These are phyloP conservation scores for Saccharomyces hybrid DNA, from an alignment of 1,139 yeast genomes.

Conservation along the genomic window DNA sequence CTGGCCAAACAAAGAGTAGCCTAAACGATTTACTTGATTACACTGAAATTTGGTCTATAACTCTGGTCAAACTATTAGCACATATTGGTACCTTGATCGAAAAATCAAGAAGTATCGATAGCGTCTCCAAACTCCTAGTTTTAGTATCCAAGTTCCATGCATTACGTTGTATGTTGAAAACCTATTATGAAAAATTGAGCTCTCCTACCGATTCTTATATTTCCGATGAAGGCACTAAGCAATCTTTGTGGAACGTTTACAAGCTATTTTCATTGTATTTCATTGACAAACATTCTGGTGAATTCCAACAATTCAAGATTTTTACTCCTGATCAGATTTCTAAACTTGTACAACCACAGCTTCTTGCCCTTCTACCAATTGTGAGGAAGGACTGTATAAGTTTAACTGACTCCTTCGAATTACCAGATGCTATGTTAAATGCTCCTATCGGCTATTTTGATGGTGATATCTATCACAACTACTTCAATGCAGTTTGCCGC, in stretches of 20 bases:
- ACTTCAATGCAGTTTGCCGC: constrained; percentile 44
- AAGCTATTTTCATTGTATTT: constrained; percentile 61
- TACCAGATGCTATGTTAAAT: constrained; percentile 77
- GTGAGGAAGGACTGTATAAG: constrained; percentile 71
- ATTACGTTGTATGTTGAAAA: constrained; percentile 41
- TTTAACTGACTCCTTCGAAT: constrained; percentile 82
- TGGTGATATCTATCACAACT: constrained; percentile 82
- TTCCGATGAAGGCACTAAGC: constrained; percentile 31
- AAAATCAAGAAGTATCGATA: constrained; percentile 45
- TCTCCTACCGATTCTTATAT: constrained; percentile 21
- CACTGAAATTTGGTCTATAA: constrained; percentile 40
- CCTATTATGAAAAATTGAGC: constrained; percentile 28
- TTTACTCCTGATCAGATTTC: constrained; percentile 43
- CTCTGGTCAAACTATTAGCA: constrained; percentile 42
- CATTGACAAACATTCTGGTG: constrained; percentile 69
- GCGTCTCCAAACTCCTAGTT: constrained; percentile 53
- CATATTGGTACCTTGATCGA: constrained; percentile 42
- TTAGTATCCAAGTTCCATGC: constrained; percentile 55
- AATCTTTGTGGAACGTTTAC: constrained; percentile 43
- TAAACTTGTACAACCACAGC: constrained; percentile 38
- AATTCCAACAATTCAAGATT: constrained; percentile 62
- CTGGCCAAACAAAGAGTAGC: constrained; percentile 31
- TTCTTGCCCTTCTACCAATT: constrained; percentile 41
- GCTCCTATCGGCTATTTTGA: constrained; percentile 79
- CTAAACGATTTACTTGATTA: constrained; percentile 30